Evolutionary conservation across 345 rosid species (phyloP).

Genomic region (Heritiera littoralis): DNA sequence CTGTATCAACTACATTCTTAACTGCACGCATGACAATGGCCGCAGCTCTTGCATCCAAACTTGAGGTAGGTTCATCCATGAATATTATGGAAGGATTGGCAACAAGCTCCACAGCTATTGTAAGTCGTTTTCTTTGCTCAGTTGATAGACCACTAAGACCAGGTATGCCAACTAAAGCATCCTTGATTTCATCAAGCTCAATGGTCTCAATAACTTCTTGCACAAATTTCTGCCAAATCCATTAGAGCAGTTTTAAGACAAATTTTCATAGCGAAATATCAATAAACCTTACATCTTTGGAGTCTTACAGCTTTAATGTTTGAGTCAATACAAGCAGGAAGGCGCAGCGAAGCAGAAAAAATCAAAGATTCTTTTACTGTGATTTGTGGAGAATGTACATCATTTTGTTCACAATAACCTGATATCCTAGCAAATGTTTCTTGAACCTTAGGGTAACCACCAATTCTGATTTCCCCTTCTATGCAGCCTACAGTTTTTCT

Average conservation of each 20-base stretch:
- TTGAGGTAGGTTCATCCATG: slow-evolving; percentile 89
- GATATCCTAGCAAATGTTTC: slow-evolving; percentile 79
- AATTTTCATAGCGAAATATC: no score
- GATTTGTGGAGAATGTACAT: slow-evolving; percentile 73
- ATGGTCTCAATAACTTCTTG: slow-evolving; percentile 68
- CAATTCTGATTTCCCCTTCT: slow-evolving; percentile 66
- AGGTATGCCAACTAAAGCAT: slow-evolving; percentile 64
- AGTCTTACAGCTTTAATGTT: slow-evolving; percentile 55
- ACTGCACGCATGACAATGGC: slow-evolving; percentile 91
- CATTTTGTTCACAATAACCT: slow-evolving; percentile 80
- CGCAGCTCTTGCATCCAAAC: slow-evolving; percentile 82
- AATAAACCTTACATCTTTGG: no score
- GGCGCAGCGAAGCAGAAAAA: slow-evolving; percentile 81
- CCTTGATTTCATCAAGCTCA: slow-evolving; percentile 68
- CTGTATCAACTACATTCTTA: slow-evolving; percentile 83
- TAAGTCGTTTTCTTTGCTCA: slow-evolving; percentile 78
- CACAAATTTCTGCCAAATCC: slow-evolving; percentile 57
- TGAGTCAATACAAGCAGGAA: slow-evolving; percentile 57
- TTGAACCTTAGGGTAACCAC: slow-evolving; percentile 49
- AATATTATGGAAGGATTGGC: slow-evolving; percentile 81
- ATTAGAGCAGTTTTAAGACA: background rate
- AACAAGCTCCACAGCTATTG: slow-evolving; percentile 74
- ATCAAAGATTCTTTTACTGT: slow-evolving; percentile 79
- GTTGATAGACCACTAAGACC: slow-evolving; percentile 65
- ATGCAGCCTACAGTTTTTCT: slow-evolving; percentile 73